These are phyloP conservation scores for Leccinum boreale DNA, from an alignment of 768 basidiomycete genomes.

Conservation along the genomic window DNA sequence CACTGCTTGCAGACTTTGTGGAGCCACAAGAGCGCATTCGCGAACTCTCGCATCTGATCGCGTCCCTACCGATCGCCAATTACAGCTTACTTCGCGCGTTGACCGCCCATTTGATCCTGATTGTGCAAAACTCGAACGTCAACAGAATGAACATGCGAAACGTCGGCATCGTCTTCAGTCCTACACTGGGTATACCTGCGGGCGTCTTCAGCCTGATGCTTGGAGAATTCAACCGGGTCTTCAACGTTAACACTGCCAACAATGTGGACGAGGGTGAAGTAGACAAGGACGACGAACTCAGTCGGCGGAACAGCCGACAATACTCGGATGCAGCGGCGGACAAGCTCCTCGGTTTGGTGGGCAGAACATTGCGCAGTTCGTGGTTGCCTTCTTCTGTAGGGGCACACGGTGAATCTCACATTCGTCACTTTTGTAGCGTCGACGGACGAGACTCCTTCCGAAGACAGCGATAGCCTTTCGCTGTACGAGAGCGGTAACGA, in stretches of 20 bases:
- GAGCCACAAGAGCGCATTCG: slow-evolving; percentile 84
- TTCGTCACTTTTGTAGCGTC: slow-evolving; percentile 29
- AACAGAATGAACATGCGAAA: slow-evolving; percentile 99
- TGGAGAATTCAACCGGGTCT: slow-evolving; percentile 88
- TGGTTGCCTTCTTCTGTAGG: slow-evolving; percentile 6
- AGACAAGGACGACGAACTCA: slow-evolving; percentile 38
- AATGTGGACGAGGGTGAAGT: slow-evolving; percentile 18
- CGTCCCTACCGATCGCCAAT: slow-evolving; percentile 84
- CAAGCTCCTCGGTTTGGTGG: slow-evolving; percentile 72
- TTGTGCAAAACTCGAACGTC: slow-evolving; percentile 83
- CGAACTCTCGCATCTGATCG: slow-evolving; percentile 84
- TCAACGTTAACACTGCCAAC: slow-evolving; percentile 64
- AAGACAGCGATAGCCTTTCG: slow-evolving; percentile 67
- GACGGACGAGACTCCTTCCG: slow-evolving; percentile 61
- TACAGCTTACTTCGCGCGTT: slow-evolving; percentile 93
- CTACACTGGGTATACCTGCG: slow-evolving; percentile 96
- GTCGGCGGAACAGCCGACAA: slow-evolving; percentile 77
- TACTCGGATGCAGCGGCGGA: slow-evolving; percentile 85
- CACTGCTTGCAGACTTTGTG: slow-evolving; percentile 65
- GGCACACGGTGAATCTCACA: slow-evolving; percentile 1
- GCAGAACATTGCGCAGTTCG: slow-evolving; percentile 64
- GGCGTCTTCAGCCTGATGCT: slow-evolving; percentile 95
- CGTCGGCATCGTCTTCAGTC: slow-evolving; percentile 97
- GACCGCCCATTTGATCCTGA: slow-evolving; percentile 90
- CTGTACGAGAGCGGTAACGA: slow-evolving; percentile 76